phyloP scores from a whole-genome alignment of 129 eudicot genomes.

The Lactuca saligna region DNA sequence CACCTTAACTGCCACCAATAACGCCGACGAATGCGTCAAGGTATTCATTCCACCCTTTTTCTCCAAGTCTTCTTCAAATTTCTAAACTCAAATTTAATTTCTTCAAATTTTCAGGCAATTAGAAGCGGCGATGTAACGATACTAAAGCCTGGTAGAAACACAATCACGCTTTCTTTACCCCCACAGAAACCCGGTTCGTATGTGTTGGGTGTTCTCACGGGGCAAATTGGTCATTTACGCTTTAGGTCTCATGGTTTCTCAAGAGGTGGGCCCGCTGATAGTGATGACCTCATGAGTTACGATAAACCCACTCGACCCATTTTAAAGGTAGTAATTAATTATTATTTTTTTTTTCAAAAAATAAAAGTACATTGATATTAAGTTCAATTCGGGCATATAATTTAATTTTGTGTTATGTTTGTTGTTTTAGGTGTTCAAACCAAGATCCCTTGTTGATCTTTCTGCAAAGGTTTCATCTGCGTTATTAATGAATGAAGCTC shows the following conservation, averaged over 20 bases:
- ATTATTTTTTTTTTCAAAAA: too few relatives aligned
- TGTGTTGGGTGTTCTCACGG: constrained; percentile 93
- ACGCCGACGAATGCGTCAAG: constrained; percentile 92
- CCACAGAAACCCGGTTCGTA: constrained; percentile 96
- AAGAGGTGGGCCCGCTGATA: constrained; percentile 87
- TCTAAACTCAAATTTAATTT: background rate
- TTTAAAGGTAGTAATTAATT: constrained; percentile 56
- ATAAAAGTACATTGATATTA: background rate
- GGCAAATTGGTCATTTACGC: constrained; percentile 88
- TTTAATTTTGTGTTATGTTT: constrained; percentile 6
- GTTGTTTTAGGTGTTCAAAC: constrained; percentile 63
- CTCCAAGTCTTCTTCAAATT: background rate
- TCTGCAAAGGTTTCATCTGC: constrained; percentile 90
- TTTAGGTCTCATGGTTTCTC: constrained; percentile 98
- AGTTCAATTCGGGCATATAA: background rate
- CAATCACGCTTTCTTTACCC: constrained; percentile 68
- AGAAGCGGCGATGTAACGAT: constrained; percentile 69
- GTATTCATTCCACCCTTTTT: constrained; percentile 27
- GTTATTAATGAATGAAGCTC: constrained; percentile 82
- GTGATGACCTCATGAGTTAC: constrained; percentile 91
- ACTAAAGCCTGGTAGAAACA: constrained; percentile 76
- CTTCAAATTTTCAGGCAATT: constrained; percentile 51
- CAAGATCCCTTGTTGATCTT: constrained; percentile 89
- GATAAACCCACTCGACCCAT: constrained; percentile 94
- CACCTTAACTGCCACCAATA: constrained; percentile 72